Evolutionary conservation across 2,329 filamentous ascomycete genomes (phyloP).

Genomic region (Pseudocercospora macadamiae): DNA sequence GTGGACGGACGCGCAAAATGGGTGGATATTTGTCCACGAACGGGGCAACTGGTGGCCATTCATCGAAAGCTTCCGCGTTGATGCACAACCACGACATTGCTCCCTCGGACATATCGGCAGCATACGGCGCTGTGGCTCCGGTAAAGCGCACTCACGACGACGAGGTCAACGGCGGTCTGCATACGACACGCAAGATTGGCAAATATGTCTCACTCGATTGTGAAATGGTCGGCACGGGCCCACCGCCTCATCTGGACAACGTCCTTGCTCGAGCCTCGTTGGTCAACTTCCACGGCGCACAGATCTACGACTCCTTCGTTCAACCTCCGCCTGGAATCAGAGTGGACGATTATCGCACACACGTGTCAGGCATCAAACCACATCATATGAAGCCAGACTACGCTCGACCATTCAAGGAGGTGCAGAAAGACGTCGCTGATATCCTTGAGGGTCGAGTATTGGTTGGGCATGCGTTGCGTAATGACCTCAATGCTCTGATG

Average conservation of each 20-base stretch:
- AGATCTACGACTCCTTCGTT: constrained; percentile 94
- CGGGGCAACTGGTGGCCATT: constrained; percentile 46
- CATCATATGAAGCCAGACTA: constrained; percentile 65
- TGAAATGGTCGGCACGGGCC: constrained; percentile 92
- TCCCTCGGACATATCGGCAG: constrained; percentile 62
- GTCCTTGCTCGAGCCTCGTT: constrained; percentile 83
- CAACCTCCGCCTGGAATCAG: constrained; percentile 62
- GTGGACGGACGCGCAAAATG: constrained; percentile 53
- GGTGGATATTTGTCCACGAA: constrained; percentile 44
- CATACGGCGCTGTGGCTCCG: constrained; percentile 64
- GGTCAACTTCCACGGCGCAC: constrained; percentile 90
- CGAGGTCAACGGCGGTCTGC: constrained; percentile 25
- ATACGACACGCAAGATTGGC: constrained; percentile 67
- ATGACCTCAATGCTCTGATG: constrained; percentile 74
- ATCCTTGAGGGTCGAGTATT: constrained; percentile 73
- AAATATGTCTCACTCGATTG: constrained; percentile 95
- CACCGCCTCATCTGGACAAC: constrained; percentile 68
- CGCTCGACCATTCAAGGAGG: constrained; percentile 67
- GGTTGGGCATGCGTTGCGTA: constrained; percentile 80
- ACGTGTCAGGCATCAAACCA: constrained; percentile 78
- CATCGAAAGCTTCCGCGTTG: constrained; percentile 38
- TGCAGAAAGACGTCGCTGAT: constrained; percentile 70
- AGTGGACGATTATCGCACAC: constrained; percentile 89
- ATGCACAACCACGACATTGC: constrained; percentile 53
- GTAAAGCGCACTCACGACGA: constrained; percentile 60